Conservation (phyloP, 176 grass and related monocot species). For the Aegilops longissima region DNA sequence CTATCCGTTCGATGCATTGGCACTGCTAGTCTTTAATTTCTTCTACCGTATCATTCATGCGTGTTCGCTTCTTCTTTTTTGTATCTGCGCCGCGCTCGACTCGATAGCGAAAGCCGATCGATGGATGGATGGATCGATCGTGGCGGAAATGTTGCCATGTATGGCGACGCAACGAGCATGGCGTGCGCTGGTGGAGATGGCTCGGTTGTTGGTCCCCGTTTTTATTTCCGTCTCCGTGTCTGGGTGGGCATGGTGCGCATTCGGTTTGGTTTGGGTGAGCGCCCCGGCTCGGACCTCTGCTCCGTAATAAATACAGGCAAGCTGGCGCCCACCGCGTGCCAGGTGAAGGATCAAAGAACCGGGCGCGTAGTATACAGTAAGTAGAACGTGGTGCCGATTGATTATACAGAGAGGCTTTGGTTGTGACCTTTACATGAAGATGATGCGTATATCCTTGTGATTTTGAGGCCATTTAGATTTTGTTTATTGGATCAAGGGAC, state of each 20-base stretch:
- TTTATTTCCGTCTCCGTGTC: neutral
- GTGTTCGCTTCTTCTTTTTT: neutral
- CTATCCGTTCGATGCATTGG: neutral
- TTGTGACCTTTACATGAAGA: neutral
- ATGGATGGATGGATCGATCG: neutral
- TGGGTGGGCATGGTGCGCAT: neutral
- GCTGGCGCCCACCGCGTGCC: neutral
- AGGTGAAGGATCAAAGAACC: neutral
- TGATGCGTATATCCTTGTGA: neutral
- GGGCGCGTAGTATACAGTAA: too few species aligned
- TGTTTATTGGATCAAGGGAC: neutral
- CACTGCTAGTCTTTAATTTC: neutral
- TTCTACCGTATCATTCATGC: neutral
- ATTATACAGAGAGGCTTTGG: neutral
- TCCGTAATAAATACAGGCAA: neutral
- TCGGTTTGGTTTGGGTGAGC: neutral
- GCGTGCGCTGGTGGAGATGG: neutral
- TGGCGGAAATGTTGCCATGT: neutral
- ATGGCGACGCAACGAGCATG: conserved; percentile 12
- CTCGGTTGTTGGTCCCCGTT: neutral
- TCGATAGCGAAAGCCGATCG: neutral
- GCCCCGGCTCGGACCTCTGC: neutral
- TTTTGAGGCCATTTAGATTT: neutral
- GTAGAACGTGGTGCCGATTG: neutral
- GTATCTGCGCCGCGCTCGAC: neutral